Conservation (phyloP, 2,329 filamentous ascomycete species). For the Claviceps sp. region DNA sequence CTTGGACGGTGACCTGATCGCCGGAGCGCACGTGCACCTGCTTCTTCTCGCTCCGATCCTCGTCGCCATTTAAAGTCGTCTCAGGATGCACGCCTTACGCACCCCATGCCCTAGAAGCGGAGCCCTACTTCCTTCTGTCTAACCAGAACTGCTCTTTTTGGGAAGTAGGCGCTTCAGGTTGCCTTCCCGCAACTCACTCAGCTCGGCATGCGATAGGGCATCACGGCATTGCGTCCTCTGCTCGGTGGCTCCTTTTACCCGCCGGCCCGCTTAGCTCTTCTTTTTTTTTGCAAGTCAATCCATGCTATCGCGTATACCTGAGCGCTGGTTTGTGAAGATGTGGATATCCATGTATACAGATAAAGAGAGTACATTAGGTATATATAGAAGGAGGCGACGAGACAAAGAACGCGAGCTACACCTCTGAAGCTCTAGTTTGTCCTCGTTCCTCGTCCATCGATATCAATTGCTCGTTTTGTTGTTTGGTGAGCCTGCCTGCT, state of each 20-base stretch:
- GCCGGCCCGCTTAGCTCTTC: neutral
- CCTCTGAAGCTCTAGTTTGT: no score
- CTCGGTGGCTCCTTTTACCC: neutral
- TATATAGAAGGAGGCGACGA: neutral
- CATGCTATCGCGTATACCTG: neutral
- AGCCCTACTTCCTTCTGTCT: neutral
- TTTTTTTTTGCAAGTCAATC: neutral
- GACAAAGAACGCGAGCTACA: no score
- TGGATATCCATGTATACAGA: neutral
- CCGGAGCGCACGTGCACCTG: neutral
- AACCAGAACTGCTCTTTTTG: neutral
- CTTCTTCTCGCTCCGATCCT: neutral
- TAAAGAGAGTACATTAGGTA: neutral
- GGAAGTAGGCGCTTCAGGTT: neutral
- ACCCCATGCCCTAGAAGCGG: neutral
- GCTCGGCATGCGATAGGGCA: neutral
- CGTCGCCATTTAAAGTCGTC: neutral
- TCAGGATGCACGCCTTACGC: neutral
- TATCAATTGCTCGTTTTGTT: neutral
- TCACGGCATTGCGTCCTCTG: neutral
- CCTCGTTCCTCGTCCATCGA: neutral
- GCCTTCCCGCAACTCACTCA: neutral
- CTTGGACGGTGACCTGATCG: neutral
- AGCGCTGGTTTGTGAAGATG: neutral
- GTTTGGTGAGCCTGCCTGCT: neutral